Evolutionary conservation across 2,329 filamentous ascomycete genomes (phyloP).

Genomic region (Aspergillus japonicus): DNA sequence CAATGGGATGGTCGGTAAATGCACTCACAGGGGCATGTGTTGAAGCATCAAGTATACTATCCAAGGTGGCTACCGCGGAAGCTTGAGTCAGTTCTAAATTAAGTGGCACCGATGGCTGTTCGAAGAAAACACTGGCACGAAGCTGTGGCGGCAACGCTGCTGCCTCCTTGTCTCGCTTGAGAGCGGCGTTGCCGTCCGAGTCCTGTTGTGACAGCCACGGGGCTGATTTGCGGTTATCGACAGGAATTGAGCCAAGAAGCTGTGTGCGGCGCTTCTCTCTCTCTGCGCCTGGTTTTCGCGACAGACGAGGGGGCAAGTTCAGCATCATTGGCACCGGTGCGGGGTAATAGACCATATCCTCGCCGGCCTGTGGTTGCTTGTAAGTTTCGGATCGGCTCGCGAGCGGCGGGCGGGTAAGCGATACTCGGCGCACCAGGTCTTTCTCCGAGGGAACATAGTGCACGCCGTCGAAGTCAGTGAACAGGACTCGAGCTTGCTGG

Average conservation of each 20-base stretch:
- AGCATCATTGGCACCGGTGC: slow-evolving; percentile 92
- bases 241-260: slow-evolving; percentile 63
- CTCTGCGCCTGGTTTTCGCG: slow-evolving; percentile 65
- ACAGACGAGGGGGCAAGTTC: slow-evolving; percentile 85
- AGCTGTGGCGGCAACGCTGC: slow-evolving; percentile 72
- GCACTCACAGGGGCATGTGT: slow-evolving; percentile 83
- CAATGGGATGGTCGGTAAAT: slow-evolving; percentile 86
- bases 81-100: slow-evolving; percentile 64
- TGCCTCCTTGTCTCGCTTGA: slow-evolving; percentile 38
- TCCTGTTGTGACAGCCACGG: slow-evolving; percentile 41
- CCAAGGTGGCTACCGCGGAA: slow-evolving; percentile 83
- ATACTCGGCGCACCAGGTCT: slow-evolving; percentile 32
- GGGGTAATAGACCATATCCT: slow-evolving; percentile 91
- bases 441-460: slow-evolving; percentile 40
- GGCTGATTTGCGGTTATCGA: slow-evolving; percentile 54
- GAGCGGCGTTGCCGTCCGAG: slow-evolving; percentile 17
- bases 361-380: slow-evolving; percentile 55
- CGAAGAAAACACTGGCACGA: slow-evolving; percentile 88
- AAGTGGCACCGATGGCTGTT: slow-evolving; percentile 59
- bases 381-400: slow-evolving; percentile 40
- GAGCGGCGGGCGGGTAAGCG: slow-evolving; percentile 41
- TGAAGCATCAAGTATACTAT: slow-evolving; percentile 88
- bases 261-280: slow-evolving; percentile 72
- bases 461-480: slow-evolving; percentile 52
- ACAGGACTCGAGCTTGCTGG: slow-evolving; percentile 45